Base-by-base conservation (phyloP, 805 yeast species). In the Pichia cabralensis region DNA sequence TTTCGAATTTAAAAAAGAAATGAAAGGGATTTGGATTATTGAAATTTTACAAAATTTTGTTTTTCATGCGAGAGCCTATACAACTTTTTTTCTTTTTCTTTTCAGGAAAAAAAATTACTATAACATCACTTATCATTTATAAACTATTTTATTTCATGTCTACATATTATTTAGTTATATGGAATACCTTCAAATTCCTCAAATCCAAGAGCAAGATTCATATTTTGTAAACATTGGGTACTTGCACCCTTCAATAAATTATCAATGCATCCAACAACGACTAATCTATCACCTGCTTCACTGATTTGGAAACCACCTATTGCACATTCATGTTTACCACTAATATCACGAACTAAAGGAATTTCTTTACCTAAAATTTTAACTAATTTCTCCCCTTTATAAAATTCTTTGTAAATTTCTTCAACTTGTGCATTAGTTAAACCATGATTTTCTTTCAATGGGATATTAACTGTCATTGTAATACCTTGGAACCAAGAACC, bases 401-500 rank as follows among this genome's bases (percentile, higher is more conserved):
- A 92, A 53, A 86, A 72, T 23, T 86, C 94, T 60, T 83, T 89
- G 65, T 81, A 92, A 41, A 89, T 60, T 55, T 79, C 73, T 61
- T 94, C 74, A 44, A 86, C 71, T 38, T 85, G 95, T 55, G 94
- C 75, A 9, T 92, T 69, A 8, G 89, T 73, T 44, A 88, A 62
- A 4, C 45, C 45, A 26, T 42, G 45, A 34, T 74, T 67, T 42
- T 71, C 65, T 49, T 73, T 78, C 52, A 92, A 71, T 34, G 98
- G 98, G 40, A 92, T 81, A 27, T 85, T 77, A 36, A 92, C 79
- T 15, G 99, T 89, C 51, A 82, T 82, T 2, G 95, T 71, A 47
- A 92, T 92, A 48, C 99, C 99, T 63, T 94, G 97, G 76, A 92
- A 92, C 98, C 98, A 92, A 57, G 81, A 94, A 3, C 96, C 98